Base-by-base conservation (phyloP, 1,139 yeast genomes). In the Blastobotrys petasosporus region DNA sequence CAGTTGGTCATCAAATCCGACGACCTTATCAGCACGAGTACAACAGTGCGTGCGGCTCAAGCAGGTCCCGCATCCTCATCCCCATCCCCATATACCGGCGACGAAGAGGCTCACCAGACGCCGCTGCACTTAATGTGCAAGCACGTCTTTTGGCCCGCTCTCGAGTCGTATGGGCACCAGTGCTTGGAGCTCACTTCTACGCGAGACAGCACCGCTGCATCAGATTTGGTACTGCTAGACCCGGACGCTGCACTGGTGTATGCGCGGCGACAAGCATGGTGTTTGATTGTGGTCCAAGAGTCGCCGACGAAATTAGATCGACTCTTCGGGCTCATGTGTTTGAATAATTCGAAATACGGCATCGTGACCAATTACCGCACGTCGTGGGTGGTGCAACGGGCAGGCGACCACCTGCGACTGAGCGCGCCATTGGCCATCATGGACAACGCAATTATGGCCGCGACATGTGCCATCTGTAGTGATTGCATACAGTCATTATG, bases 161-260 rank as follows among this genome's bases (percentile, higher is more conserved):
- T 20, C 6, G 25, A 20, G 25, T 20, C 25, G 25, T 20, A 20
- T 7, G 25, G 25, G 25, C 25, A 20, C 25, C 25, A 20, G 25
- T 20, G 25, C 7, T 7, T 20, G 25, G 25, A 20, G 25, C 25
- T 20, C 7, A 20, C 25, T 7, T 20, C 25, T 4, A 20, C 25
- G 25, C 25, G 25, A 4, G 25, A 20, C 7, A 20, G 25, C 25
- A 20, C 25, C 6, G 25, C 25, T 7, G 25, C 25, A 4, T 20
- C 25, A 7, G 25, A 20, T 7, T 20, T 33, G 13, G 32, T 41
- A 2, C 10, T 41, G 11, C 12, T 41, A 16, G 34, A 41, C 31
- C 44, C 44, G 3, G 44, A 41, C 28, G 13, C 28, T 11, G 44
- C 44, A 3, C 7, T 41, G 12, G 16, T 34, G 5, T 41, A 35